Evolutionary conservation across 208 protist species (phyloP).

Genomic region (Leishmania lainsoni): DNA sequence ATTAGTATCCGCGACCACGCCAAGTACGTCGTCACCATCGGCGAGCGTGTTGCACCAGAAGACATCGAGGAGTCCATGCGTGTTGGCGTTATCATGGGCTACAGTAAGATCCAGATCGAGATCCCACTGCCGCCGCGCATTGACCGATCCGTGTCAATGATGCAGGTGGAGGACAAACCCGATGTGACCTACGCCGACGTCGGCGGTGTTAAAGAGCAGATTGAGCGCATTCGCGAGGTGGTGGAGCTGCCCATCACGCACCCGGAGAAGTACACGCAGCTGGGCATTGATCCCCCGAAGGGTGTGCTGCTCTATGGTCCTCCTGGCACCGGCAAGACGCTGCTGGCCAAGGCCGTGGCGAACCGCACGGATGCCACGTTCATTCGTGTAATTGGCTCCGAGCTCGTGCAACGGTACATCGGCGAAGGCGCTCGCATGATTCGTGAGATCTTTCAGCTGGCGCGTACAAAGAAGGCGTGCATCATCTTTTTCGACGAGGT

Average conservation of each 20-base stretch:
- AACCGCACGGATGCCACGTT: constrained; percentile 99
- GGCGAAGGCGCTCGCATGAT: constrained; percentile 99
- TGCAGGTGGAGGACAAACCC: constrained; percentile 98
- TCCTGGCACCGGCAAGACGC: constrained; percentile 99
- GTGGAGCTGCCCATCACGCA: constrained; percentile 99
- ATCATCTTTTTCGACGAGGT: constrained; percentile 99
- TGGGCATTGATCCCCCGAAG: constrained; percentile 99
- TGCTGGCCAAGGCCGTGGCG: constrained; percentile 99
- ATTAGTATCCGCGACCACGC: constrained; percentile 98
- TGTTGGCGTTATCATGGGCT: constrained; percentile 97
- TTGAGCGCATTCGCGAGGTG: constrained; percentile 99
- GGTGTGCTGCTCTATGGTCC: constrained; percentile 99
- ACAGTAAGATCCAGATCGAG: constrained; percentile 99
- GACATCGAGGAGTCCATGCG: constrained; percentile 99
- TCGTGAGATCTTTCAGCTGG: constrained; percentile 99
- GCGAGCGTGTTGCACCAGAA: constrained; percentile 97
- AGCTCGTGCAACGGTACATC: constrained; percentile 99
- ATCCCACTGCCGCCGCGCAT: constrained; percentile 99
- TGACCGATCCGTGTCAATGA: constrained; percentile 99
- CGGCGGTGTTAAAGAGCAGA: constrained; percentile 99
- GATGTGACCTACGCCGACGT: constrained; percentile 99
- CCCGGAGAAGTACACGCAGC: constrained; percentile 98
- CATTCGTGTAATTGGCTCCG: constrained; percentile 99
- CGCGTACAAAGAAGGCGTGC: constrained; percentile 98
- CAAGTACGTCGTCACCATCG: constrained; percentile 99